Evolutionary conservation across 1,284 basidiomycete species (phyloP), one percentile per base, ranked within the genome.

Genomic region (Trametes versicolor): DNA sequence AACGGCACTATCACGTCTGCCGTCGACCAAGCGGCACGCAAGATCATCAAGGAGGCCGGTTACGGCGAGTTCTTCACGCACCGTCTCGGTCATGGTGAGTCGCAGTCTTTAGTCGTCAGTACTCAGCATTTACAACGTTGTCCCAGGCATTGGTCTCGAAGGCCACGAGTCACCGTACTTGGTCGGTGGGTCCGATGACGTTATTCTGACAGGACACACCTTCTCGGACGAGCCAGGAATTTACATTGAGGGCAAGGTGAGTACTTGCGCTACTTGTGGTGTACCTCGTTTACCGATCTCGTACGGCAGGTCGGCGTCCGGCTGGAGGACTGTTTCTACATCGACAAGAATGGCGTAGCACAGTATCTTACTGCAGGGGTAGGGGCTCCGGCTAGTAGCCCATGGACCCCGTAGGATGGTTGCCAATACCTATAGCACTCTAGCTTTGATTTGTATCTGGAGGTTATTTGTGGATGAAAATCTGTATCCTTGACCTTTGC

Each of bases 171-270:
- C 83, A 6, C 94, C 94, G 0, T 96, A 95, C 76, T 81, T 95
- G 34, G 85, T 86, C 57, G 91, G 92, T 34, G 91, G 91, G 19
- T 88, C 84, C 48, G 72, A 84, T 32, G 84, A 83, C 68, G 70
- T 84, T 27, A 86, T 95, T 58, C 77, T 84, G 50, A 75, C 76
- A 0, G 92, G 93, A 0, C 88, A 95, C 72, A 83, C 90, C 0
- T 95, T 96, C 77, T 94, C 91, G 8, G 83, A 95, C 70, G 94
- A 96, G 76, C 94, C 94, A 2, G 93, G 94, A 0, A 81, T 96
- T 34, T 96, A 96, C 76, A 90, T 95, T 58, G 85, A 91, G 68
- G 88, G 85, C 43, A 82, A 91, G 77, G 88, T 94, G 59, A 27
- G 81, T 71, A 23, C 4, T 29, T n/a, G 9, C 7, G 13, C 17